Conservation (phyloP, 768 basidiomycete genomes). For the Tricholoma flavovirens region DNA sequence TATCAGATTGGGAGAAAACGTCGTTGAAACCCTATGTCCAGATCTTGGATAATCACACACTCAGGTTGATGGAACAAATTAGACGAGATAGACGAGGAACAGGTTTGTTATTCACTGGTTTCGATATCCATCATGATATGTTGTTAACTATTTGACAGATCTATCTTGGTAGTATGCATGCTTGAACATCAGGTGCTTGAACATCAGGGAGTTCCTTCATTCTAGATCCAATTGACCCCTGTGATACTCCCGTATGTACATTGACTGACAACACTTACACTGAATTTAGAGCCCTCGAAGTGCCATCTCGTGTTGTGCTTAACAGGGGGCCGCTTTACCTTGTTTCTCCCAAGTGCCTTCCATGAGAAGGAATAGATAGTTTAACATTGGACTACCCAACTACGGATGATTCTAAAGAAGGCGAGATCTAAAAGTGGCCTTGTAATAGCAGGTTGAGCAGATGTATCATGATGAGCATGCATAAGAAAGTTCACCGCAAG, state of each 20-base stretch:
- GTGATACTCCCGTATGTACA: too few species aligned
- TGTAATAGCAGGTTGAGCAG: neutral
- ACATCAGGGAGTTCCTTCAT: neutral
- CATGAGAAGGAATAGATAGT: neutral
- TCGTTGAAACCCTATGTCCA: slow-evolving; percentile 87
- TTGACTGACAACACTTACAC: too few species aligned
- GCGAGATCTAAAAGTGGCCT: neutral
- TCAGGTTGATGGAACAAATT: slow-evolving; percentile 50
- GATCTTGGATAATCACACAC: slow-evolving; percentile 74
- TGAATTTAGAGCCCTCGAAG: too few species aligned
- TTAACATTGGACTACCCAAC: neutral
- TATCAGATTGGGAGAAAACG: slow-evolving; percentile 76
- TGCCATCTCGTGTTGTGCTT: too few species aligned
- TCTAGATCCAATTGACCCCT: neutral
- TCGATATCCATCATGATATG: neutral
- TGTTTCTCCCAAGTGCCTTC: too few species aligned
- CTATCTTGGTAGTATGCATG: slow-evolving; percentile 25
- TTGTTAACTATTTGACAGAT: slow-evolving; percentile 16
- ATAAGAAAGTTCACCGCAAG: neutral
- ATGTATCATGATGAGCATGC: neutral
- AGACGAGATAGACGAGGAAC: slow-evolving; percentile 42
- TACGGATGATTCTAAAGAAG: neutral
- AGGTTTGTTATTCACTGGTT: slow-evolving; percentile 21
- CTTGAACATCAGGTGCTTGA: too few species aligned
- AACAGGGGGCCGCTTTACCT: too few species aligned